Evolutionary conservation across 352 stramenopile species (phyloP), one percentile per base, ranked within the genome.

Genomic region (Phytophthora pisi): DNA sequence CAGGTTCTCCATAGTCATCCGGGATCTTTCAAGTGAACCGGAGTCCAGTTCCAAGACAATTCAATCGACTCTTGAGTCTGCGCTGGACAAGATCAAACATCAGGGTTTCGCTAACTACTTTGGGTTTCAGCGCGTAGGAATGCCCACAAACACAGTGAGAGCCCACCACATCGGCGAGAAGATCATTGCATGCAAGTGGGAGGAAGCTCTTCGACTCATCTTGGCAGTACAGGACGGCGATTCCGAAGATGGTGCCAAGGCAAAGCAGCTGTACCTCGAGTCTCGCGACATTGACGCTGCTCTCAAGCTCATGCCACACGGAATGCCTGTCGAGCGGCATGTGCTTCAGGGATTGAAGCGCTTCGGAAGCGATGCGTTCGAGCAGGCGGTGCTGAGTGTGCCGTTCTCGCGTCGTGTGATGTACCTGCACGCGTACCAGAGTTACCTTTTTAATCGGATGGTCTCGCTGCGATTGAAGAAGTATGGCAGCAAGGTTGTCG

Each of bases 71-170:
- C 51, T 82, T 28, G 61, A 66, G 8, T 28, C 36, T 2, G 67
- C 70, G 23, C 53, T 92, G 4, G 59, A 72, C 7, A 64, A 61
- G 3, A 61, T 90, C 8, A 52, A 72, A 31, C n/a, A 31, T 16
- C 61, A 62, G 5, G 85, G 85, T 2, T 93, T 92, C 45, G 58
- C 80, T n/a, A 93, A 95, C 57, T 95, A 91, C 72, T 95, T 93
- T 72, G 85, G 87, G 9, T 91, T 91, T 61, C 85, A 95, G 64
- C 87, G 85, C 4, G 84, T 95, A 45, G 85, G 87, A 0, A 54
- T 80, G 0, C 82, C 84, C 0, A 66, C 70, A 0, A 82, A 70
- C 10, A n/a, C 49, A 0, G 66, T 93, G 9, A 78, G 85, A 10
- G 69, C 77, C 6, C 77, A 93, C 58, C 85, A 95, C 50, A 90